Conservation (phyloP, 768 basidiomycete species). For the Podaxis sp. region DNA sequence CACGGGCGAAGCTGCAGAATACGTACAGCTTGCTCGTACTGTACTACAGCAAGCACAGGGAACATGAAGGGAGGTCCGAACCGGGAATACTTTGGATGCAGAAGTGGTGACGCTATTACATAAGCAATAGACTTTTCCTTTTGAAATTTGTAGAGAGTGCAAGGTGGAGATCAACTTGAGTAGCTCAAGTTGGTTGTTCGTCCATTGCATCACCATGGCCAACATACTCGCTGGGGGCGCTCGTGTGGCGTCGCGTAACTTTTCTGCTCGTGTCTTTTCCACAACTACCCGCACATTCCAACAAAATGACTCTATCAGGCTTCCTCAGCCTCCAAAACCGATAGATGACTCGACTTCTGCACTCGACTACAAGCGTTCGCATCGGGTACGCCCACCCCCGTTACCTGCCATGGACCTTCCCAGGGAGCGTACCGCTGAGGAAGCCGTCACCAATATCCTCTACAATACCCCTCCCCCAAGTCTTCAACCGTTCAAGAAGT, state of each 20-base stretch:
- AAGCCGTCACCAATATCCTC: constrained; percentile 96
- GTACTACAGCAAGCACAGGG: constrained; percentile 46
- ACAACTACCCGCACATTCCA: constrained; percentile 32
- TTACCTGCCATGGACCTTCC: constrained; percentile 87
- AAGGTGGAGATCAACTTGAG: background rate
- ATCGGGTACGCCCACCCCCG: constrained; percentile 74
- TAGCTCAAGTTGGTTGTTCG: constrained; percentile 7
- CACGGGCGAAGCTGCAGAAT: constrained; percentile 50
- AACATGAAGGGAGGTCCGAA: background rate
- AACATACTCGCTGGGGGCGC: constrained; percentile 31
- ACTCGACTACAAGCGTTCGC: constrained; percentile 83
- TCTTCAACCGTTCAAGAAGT: constrained; percentile 92
- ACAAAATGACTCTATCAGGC: constrained; percentile 30
- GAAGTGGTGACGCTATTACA: constrained; percentile 11
- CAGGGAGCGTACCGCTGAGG: constrained; percentile 81
- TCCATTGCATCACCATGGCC: constrained; percentile 24
- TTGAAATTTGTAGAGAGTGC: constrained; percentile 13
- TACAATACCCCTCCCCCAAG: constrained; percentile 96
- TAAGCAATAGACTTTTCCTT: constrained; percentile 17
- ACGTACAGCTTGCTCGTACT: constrained; percentile 62
- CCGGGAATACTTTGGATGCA: background rate
- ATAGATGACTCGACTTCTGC: constrained; percentile 95
- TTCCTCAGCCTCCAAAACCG: constrained; percentile 72
- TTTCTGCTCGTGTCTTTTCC: constrained; percentile 37
- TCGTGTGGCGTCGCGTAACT: constrained; percentile 27